phyloP scores from a whole-genome alignment of 371 early-diverging fungal species.

The Mortierella sp. region DNA sequence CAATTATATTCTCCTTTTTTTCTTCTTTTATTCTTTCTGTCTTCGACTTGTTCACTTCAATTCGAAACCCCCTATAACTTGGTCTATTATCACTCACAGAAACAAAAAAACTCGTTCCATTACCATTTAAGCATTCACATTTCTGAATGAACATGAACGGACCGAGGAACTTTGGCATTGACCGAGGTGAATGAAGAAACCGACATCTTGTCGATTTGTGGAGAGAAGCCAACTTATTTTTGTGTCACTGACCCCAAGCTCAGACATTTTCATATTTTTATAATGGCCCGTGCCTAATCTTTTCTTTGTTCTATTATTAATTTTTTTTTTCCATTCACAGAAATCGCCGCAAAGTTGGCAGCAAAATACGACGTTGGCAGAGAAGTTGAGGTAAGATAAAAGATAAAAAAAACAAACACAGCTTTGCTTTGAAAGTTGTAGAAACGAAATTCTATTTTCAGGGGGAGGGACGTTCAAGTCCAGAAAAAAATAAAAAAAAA shows the following conservation, averaged over 20 bases:
- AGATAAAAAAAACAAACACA: neutral
- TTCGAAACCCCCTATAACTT: too few species aligned
- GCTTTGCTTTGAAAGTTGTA: too few species aligned
- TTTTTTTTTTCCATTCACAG: slow-evolving; percentile 42
- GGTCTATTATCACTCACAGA: too few species aligned
- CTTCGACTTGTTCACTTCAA: too few species aligned
- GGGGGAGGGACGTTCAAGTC: neutral
- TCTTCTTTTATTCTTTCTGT: too few species aligned
- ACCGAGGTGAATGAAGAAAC: slow-evolving; percentile 42
- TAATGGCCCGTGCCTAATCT: slow-evolving; percentile 6
- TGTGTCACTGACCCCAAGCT: slow-evolving; percentile 1
- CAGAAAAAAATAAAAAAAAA: too few species aligned
- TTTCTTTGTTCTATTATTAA: neutral
- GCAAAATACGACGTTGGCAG: slow-evolving; percentile 70
- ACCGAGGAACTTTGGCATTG: slow-evolving; percentile 47
- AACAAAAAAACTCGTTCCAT: neutral
- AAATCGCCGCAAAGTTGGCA: slow-evolving; percentile 66
- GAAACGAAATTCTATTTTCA: neutral
- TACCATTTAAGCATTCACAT: neutral
- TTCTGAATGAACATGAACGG: slow-evolving; percentile 18
- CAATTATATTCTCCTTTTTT: too few species aligned
- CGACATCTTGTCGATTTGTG: too few species aligned
- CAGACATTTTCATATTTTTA: too few species aligned
- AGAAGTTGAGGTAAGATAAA: slow-evolving; percentile 55
- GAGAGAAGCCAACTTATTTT: neutral